phyloP scores from a whole-genome alignment of 148 eudicot species.

The Nyssa sinensis region DNA sequence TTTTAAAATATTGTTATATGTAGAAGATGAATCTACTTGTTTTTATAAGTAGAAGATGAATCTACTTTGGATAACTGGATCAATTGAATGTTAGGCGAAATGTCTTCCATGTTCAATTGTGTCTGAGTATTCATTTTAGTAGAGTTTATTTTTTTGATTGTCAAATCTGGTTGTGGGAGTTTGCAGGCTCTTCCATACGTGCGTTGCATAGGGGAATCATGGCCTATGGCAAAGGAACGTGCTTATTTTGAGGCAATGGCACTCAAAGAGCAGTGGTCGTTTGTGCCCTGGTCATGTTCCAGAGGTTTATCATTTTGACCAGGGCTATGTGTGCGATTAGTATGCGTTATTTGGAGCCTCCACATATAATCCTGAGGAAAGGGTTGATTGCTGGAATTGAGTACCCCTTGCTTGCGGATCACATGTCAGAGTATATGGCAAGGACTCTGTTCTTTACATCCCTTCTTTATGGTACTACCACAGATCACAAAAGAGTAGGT shows the following conservation, averaged over 20 bases:
- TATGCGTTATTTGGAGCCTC: constrained; percentile 96
- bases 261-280: constrained; percentile 61
- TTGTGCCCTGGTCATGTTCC: constrained; percentile 92
- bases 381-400: constrained; percentile 90
- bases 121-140: neutral
- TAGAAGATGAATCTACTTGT: neutral
- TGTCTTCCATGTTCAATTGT: neutral
- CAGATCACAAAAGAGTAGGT: constrained; percentile 84
- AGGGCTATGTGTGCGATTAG: constrained; percentile 81
- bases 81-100: neutral
- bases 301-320: constrained; percentile 93
- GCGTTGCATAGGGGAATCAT: constrained; percentile 92
- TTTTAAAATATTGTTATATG: no score
- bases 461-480: constrained; percentile 78
- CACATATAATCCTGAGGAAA: constrained; percentile 89
- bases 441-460: constrained; percentile 84
- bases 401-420: constrained; percentile 85
- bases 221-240: constrained; percentile 94
- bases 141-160: neutral
- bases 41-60: neutral
- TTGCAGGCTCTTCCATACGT: constrained; percentile 89
- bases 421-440: constrained; percentile 80
- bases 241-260: constrained; percentile 84
- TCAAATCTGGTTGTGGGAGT: neutral
- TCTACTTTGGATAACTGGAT: no score